Percentiles rank a stretch among this genome's conserved stretches.
These are phyloP conservation scores for Verticillium klebahnii DNA, from an alignment of 2,329 filamentous ascomycete species.

Conservation along the genomic window DNA sequence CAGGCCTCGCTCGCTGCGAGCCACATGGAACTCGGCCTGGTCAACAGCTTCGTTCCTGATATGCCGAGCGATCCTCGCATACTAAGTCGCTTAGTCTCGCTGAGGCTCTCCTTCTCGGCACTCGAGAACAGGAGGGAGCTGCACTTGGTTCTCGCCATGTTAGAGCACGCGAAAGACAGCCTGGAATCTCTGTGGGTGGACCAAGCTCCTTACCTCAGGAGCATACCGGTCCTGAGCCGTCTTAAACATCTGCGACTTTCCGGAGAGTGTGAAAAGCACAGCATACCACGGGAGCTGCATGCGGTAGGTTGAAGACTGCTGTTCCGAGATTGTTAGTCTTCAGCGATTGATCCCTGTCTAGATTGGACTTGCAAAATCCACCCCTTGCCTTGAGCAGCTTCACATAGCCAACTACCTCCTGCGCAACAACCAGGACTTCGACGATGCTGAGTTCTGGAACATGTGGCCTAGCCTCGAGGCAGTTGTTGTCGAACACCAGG, in stretches of 20 bases:
- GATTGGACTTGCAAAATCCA: slow-evolving; percentile 9
- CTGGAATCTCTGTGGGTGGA: neutral
- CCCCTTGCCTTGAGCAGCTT: slow-evolving; percentile 10
- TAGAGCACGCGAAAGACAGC: neutral
- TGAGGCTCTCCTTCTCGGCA: slow-evolving; percentile 5
- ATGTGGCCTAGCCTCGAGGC: slow-evolving; percentile 25
- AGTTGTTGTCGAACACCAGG: slow-evolving; percentile 18
- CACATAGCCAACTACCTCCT: slow-evolving; percentile 9
- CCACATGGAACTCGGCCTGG: slow-evolving; percentile 6
- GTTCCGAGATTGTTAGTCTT: neutral
- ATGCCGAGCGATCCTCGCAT: slow-evolving; percentile 9
- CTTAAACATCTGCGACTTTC: neutral
- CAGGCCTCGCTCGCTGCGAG: slow-evolving; percentile 9
- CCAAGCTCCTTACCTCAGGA: neutral
- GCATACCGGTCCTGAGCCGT: neutral
- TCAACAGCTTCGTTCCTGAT: neutral
- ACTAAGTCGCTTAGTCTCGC: slow-evolving; percentile 4
- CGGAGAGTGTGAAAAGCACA: neutral
- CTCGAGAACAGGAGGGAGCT: neutral
- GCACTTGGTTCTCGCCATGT: neutral
- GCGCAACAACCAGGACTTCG: slow-evolving; percentile 8
- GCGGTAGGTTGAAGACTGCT: neutral
- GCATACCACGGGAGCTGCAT: neutral
- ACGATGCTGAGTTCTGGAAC: slow-evolving; percentile 8
- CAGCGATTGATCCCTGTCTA: neutral